Conservation (phyloP, 1,284 basidiomycete genomes). For the Filobasidium uniguttulatum region DNA sequence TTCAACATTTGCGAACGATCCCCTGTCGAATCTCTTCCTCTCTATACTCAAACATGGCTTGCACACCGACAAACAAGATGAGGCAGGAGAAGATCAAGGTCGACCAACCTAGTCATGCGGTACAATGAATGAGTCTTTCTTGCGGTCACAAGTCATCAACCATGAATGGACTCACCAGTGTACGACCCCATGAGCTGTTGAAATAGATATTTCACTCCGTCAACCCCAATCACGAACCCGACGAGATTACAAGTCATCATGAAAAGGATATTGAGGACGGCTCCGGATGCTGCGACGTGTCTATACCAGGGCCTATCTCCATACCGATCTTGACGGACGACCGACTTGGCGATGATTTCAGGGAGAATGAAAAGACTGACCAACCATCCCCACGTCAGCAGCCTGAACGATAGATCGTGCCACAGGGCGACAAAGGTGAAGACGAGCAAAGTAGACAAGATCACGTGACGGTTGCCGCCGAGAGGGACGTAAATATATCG, state of each 20-base stretch:
- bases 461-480: slow-evolving; percentile 53
- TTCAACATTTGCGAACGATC: slow-evolving; percentile 32
- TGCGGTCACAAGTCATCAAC: slow-evolving; percentile 1
- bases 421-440: slow-evolving; percentile 98
- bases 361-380: slow-evolving; percentile 81
- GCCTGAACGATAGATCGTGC: slow-evolving; percentile 81
- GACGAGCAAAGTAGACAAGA: slow-evolving; percentile 60
- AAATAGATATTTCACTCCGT: slow-evolving; percentile 63
- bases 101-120: slow-evolving; percentile 42
- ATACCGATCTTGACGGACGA: slow-evolving; percentile 48
- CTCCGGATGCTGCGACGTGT: slow-evolving; percentile 71
- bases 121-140: background rate
- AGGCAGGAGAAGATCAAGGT: slow-evolving; percentile 53
- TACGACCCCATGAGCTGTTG: slow-evolving; percentile 50
- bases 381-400: slow-evolving; percentile 96
- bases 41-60: slow-evolving; percentile 91
- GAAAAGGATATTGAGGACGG: slow-evolving; percentile 69
- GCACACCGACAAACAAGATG: slow-evolving; percentile 67
- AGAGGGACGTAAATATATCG: slow-evolving; percentile 94
- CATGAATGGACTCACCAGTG: slow-evolving; percentile 42
- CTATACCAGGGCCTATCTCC: slow-evolving; percentile 63
- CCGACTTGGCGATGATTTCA: slow-evolving; percentile 53
- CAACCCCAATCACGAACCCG: slow-evolving; percentile 82
- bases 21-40: slow-evolving; percentile 33
- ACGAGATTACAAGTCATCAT: slow-evolving; percentile 92